Evolutionary conservation across 805 yeast genomes (phyloP), one percentile per base, ranked within the genome.

Genomic region (Sugiyamaella floridensis): DNA sequence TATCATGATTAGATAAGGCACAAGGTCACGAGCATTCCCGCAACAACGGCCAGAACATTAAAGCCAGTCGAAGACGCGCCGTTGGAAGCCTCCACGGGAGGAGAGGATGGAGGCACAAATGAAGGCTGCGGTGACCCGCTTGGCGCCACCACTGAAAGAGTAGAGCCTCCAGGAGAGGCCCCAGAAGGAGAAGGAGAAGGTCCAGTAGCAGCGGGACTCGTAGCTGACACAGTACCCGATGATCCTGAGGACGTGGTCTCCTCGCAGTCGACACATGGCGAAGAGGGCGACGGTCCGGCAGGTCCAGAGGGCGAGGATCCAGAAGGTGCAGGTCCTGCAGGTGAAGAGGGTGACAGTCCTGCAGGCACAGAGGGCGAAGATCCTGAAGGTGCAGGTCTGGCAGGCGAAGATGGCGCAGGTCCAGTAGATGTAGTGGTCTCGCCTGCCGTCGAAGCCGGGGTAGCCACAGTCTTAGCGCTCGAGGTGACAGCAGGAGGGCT

Each of bases 111-210:
- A 15, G 15, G 48, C 10, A 22, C 22, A 45, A 26, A n/a, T 4
- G 20, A 26, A 29, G 32, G 34, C 14, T 40, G 15, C 41, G 48
- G 34, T 12, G 37, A 5, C n/a, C 37, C 37, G n/a, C 37, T 14
- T 3, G 37, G 37, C n/a, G 37, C 37, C 12, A 32, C 37, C 22
- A n/a, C 14, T 16, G 50, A 12, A 12, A 41, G 44, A 37, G 50
- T 40, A 15, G 50, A 18, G 34, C 51, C 47, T 20, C 12, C 52
- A 15, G 51, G 20, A 40, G 47, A 26, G 42, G 44, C 12, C 16
- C 19, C 45, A 15, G 50, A 16, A 15, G 47, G 40, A 12, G 42
- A 16, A 15, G 47, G 40, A 12, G 42, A 41, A 40, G 32, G 32
- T 7, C 32, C 45, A n/a, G 51, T 16, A 48, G 45, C 19, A 11